Base-by-base conservation (phyloP, 768 basidiomycete genomes). In the Mrakia blollopis region DNA sequence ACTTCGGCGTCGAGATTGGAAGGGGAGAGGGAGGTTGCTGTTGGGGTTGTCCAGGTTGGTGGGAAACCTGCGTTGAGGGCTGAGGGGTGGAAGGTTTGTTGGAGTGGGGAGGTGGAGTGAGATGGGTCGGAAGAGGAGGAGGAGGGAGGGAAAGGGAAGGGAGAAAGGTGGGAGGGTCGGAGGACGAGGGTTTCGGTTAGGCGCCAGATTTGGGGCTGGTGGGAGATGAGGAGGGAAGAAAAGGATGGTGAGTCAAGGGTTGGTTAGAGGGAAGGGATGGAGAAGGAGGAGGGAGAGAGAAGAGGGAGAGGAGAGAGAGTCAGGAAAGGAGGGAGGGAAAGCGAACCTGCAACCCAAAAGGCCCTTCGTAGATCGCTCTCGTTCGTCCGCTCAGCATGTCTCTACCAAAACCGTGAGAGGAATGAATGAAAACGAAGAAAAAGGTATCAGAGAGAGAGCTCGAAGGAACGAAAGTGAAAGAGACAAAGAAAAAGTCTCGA, bases 271-370 rank as follows among this genome's bases (percentile, higher is more conserved):
- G 1, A 21, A 1, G 37, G 10, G 44, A 44, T 9, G 44, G 44
- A 11, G 11, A 41, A 11, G 11, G 39, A 41, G 44, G 10, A 44
- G 18, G 35, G 37, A 30, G 47, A 14, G 13, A 37, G 1, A 18
- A 65, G 3, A 35, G 32, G 32, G 13, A 65, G 32, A 9, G 21
- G 8, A 21, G 18, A 41, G 68, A 23, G 23, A 39, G 68, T 6
- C 11, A 35, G 28, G 5, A 25, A 44, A 41, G 6, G 41, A 44
- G 37, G 47, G 47, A 50, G 21, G 44, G 14, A 47, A 9, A 18
- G 25, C 41, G 39, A n/a, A 69, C 68, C 83, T 98, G 94, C 80
- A 91, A 88, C 0, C 91, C 92, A 37, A 92, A 89, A 68, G 89
- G 85, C 63, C 91, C 90, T 61, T 89, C 88, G 80, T 91, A 89